Evolutionary conservation across 257 asterid species (phyloP).

Genomic region (Apocynum venetum): DNA sequence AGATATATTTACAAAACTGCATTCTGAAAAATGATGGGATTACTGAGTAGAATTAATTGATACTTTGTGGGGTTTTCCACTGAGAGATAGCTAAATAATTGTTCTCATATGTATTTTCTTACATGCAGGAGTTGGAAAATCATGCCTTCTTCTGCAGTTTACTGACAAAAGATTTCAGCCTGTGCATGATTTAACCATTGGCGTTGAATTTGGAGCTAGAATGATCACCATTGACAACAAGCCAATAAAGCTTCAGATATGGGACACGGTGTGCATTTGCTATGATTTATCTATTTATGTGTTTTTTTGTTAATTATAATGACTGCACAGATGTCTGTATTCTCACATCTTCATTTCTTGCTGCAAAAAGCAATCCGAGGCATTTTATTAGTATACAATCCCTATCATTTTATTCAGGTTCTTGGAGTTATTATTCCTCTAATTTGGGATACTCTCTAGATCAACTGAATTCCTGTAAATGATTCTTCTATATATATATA

Average conservation of each 20-base stretch:
- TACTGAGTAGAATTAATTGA: background rate
- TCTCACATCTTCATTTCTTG: background rate
- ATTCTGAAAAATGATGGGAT: background rate
- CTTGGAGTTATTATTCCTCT: background rate
- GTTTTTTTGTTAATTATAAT: background rate
- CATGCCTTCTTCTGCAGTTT: constrained; percentile 79
- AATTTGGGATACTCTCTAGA: background rate
- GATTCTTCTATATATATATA: constrained; percentile 1
- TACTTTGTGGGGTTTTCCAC: background rate
- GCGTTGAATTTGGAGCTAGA: constrained; percentile 73
- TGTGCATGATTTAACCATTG: constrained; percentile 75
- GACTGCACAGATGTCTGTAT: background rate
- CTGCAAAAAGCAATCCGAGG: background rate
- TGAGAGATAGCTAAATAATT: background rate
- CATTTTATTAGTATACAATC: background rate
- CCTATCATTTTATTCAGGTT: background rate
- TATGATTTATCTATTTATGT: background rate
- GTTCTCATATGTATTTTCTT: background rate
- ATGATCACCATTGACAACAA: constrained; percentile 68
- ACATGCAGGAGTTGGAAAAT: constrained; percentile 74
- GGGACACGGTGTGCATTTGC: constrained; percentile 70
- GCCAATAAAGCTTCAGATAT: constrained; percentile 69
- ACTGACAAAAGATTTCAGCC: constrained; percentile 85
- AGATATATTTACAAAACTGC: background rate
- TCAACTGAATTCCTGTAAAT: background rate